phyloP scores from a whole-genome alignment of 176 grass and related monocot species.

The Rhynchospora breviuscula region DNA sequence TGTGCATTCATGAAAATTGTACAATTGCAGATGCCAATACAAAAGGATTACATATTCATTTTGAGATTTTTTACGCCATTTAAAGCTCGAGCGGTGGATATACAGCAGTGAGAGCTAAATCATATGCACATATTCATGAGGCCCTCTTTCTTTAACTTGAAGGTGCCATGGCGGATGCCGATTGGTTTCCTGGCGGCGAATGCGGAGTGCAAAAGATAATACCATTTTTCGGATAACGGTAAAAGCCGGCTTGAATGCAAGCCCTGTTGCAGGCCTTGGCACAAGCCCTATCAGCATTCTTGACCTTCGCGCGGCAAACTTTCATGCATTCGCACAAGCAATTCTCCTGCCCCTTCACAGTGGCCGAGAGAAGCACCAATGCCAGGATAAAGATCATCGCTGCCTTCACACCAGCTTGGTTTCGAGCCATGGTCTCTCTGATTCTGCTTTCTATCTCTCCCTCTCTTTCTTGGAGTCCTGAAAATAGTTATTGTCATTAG shows the following conservation, averaged over 20 bases:
- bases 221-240: not conserved
- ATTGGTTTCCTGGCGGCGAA: not conserved
- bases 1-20: not conserved
- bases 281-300: not conserved
- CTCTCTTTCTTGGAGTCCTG: not conserved
- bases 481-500: not conserved
- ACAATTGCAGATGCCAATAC: not conserved
- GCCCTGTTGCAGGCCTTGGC: conserved; percentile 12
- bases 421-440: conserved; percentile 13
- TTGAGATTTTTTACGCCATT: not conserved
- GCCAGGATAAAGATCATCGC: conserved; percentile 7
- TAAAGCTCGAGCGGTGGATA: not conserved
- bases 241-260: not conserved
- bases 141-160: not conserved
- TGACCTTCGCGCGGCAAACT: not conserved
- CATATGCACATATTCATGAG: not conserved
- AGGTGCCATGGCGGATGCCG: not conserved
- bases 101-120: not conserved
- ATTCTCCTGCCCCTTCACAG: not conserved
- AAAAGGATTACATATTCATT: not conserved
- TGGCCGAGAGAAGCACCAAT: not conserved
- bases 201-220: conserved; percentile 8
- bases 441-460: not conserved
- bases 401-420: not conserved
- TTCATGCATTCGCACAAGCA: conserved; percentile 30